A percentile compares a stretch with the other conserved stretches of the same genome.
These are phyloP conservation scores for Trichoderma citrinoviride DNA, from an alignment of 2,329 filamentous ascomycete genomes.

Conservation along the genomic window DNA sequence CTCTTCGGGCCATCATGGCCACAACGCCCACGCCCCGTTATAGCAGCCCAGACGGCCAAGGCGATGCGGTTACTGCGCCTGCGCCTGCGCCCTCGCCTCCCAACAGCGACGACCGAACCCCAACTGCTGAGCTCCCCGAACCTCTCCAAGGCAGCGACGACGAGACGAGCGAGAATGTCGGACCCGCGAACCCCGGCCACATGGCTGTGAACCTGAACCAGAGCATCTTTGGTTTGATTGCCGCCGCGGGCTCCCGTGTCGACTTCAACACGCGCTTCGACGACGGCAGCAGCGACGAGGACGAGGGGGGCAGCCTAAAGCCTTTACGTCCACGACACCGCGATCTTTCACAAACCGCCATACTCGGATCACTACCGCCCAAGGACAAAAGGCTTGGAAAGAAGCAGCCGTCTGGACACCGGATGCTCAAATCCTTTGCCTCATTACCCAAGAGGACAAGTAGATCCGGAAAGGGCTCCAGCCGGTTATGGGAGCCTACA, in stretches of 20 bases:
- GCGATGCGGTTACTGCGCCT: slow-evolving; percentile 31
- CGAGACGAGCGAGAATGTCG: slow-evolving; percentile 49
- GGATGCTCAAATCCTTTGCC: slow-evolving; percentile 63
- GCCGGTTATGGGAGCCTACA: slow-evolving; percentile 39
- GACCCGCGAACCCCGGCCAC: slow-evolving; percentile 44
- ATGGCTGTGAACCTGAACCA: slow-evolving; percentile 80
- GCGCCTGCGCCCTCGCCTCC: too few relatives aligned
- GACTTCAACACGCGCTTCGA: slow-evolving; percentile 82
- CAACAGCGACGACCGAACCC: slow-evolving; percentile 35
- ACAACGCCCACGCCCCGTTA: slow-evolving; percentile 23
- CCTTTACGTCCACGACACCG: slow-evolving; percentile 46
- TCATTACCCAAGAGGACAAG: slow-evolving; percentile 51
- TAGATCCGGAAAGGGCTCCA: slow-evolving; percentile 44
- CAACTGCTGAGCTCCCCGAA: slow-evolving; percentile 50
- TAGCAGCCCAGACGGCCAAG: slow-evolving; percentile 33
- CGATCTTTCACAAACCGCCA: slow-evolving; percentile 43
- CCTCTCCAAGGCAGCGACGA: slow-evolving; percentile 51
- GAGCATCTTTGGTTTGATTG: slow-evolving; percentile 89
- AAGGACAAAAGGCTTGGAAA: slow-evolving; percentile 37
- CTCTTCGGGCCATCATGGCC: not conserved
- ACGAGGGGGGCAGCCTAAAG: slow-evolving; percentile 53
- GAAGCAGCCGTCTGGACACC: slow-evolving; percentile 62
- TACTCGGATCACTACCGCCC: slow-evolving; percentile 35
- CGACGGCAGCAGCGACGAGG: slow-evolving; percentile 76
- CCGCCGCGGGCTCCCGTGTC: slow-evolving; percentile 77